These are phyloP conservation scores for Eucalyptus paniculata DNA, from an alignment of 345 rosid species.

Conservation along the genomic window DNA sequence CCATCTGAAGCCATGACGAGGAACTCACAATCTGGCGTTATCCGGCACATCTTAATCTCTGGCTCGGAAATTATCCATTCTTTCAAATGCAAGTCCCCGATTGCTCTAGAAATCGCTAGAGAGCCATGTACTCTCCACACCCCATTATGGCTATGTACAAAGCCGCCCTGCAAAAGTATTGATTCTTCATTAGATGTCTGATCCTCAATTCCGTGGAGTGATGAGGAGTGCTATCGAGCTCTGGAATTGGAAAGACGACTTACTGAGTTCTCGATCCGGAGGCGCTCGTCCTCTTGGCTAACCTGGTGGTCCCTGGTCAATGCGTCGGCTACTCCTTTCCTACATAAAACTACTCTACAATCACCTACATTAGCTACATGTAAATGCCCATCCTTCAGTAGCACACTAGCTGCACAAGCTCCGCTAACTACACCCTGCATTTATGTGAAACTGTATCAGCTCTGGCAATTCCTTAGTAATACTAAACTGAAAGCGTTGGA, in stretches of 20 bases:
- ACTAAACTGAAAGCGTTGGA: not conserved
- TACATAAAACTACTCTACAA: slow-evolving; percentile 34
- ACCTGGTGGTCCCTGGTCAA: slow-evolving; percentile 31
- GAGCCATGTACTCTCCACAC: slow-evolving; percentile 44
- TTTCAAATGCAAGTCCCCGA: slow-evolving; percentile 40
- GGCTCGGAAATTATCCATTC: slow-evolving; percentile 49
- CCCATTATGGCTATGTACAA: slow-evolving; percentile 23
- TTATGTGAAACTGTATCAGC: not conserved
- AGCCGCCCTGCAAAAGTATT: slow-evolving; percentile 31
- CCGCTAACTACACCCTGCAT: slow-evolving; percentile 32
- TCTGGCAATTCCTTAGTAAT: not conserved
- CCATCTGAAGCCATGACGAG: slow-evolving; percentile 52
- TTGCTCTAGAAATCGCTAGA: slow-evolving; percentile 42
- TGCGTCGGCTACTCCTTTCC: slow-evolving; percentile 20
- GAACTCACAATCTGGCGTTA: slow-evolving; percentile 28
- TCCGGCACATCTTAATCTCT: slow-evolving; percentile 7
- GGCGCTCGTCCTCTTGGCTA: slow-evolving; percentile 26
- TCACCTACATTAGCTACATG: slow-evolving; percentile 40
- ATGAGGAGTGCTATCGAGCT: not conserved
- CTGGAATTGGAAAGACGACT: not conserved
- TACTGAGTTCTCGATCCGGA: slow-evolving; percentile 29
- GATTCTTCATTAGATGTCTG: not conserved
- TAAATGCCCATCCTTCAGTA: slow-evolving; percentile 22
- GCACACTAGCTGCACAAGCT: slow-evolving; percentile 31
- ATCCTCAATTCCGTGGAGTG: not conserved